Base-by-base conservation (phyloP, 2,329 filamentous ascomycete genomes). In the Erysiphe pisi region DNA sequence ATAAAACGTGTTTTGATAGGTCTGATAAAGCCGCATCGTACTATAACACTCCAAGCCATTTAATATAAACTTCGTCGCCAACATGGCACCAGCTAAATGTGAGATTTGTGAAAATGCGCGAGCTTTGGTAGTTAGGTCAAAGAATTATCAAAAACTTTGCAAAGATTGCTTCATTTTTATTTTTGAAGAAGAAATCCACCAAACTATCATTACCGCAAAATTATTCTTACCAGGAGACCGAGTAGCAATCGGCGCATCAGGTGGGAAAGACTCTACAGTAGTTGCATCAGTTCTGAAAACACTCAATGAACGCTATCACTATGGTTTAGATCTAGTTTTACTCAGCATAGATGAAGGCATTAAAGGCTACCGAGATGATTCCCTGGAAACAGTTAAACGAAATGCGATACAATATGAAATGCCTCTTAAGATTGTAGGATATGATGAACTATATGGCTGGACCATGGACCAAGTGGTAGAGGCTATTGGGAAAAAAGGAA, bases 391-490 rank as follows among this genome's bases (percentile, higher is more conserved):
- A 0, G 95, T 99, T 70, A 97, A 97, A 86, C 87, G 94, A 78
- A 98, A 99, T 83, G 92, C 94, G 0, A 83, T 88, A 18, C 93
- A 98, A 83, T 97, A 98, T 83, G 89, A 91, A 0, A 96, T 99
- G 91, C 89, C 92, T 0, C 85, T 99, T 74, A 92, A 93, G 80
- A 97, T 99, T 77, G 89, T 99, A 75, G 93, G 94, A 75, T 99
- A 99, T 81, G 91, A 90, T 76, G 92, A 97, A 81, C 85, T 99
- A 14, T 99, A 99, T 82, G 95, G 94, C 12, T 99, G 95, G 95
- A 97, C 94, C 0, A 99, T 99, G 95, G 95, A 99, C 81, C 93
- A 98, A 82, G 95, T 99, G 14, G 96, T 99, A 4, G 92, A 94
- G 81, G 93, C 94, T 73, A 92, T 99, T 75, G 95, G 95, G 20